Conservation (phyloP, 768 basidiomycete species). For the Suillus paluster region DNA sequence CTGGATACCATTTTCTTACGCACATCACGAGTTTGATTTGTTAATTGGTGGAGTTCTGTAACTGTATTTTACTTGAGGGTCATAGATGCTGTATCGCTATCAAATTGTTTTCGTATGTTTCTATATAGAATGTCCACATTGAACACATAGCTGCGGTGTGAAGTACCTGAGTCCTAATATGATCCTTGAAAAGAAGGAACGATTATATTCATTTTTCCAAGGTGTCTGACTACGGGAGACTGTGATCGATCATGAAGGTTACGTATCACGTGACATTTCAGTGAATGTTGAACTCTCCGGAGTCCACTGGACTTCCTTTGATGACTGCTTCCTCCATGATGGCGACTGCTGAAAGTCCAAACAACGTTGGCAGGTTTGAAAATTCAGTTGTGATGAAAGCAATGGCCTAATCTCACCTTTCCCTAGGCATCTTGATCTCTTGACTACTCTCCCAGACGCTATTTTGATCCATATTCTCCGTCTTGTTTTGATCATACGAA, state of each 20-base stretch:
- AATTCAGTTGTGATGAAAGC: neutral
- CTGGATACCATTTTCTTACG: slow-evolving; percentile 10
- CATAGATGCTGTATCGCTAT: slow-evolving; percentile 34
- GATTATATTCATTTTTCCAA: too few species aligned
- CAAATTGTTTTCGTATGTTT: neutral
- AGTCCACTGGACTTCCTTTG: neutral
- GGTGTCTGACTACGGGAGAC: too few species aligned
- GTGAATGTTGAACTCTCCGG: neutral
- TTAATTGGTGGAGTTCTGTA: neutral
- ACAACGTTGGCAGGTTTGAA: neutral
- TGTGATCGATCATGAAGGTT: too few species aligned
- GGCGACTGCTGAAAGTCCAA: neutral
- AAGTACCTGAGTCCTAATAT: neutral
- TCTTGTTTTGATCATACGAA: neutral
- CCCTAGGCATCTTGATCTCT: neutral
- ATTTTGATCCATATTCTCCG: slow-evolving; percentile 6
- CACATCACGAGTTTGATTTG: neutral
- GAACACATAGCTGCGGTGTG: too few species aligned
- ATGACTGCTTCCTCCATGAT: neutral
- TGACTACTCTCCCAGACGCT: slow-evolving; percentile 1
- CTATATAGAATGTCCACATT: neutral
- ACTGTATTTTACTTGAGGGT: slow-evolving; percentile 22
- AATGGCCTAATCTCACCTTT: neutral
- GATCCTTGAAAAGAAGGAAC: too few species aligned
- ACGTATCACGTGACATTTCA: neutral